Conservation (phyloP, 306 rosid genomes). For the Prinsepia uniflora region DNA sequence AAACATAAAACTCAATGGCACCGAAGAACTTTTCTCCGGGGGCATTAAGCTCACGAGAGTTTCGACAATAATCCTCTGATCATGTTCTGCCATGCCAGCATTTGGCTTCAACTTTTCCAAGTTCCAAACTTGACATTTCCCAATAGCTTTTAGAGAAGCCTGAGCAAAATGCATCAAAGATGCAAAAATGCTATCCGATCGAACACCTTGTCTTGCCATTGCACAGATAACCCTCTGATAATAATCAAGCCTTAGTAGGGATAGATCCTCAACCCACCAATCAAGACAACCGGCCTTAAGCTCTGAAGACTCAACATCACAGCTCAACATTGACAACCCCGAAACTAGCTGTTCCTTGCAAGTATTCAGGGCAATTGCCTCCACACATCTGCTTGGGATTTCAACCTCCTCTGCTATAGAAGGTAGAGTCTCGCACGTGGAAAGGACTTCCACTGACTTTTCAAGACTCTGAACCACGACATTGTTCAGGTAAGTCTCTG, state of each 20-base stretch:
- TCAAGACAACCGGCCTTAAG: constrained; percentile 48
- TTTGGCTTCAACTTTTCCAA: constrained; percentile 39
- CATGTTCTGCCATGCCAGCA: constrained; percentile 39
- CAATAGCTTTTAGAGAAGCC: constrained; percentile 62
- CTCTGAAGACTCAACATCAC: constrained; percentile 48
- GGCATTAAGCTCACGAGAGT: constrained; percentile 67
- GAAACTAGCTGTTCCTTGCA: constrained; percentile 73
- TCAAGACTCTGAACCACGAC: constrained; percentile 59
- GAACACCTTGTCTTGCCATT: constrained; percentile 62
- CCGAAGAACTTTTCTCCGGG: constrained; percentile 47
- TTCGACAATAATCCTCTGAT: constrained; percentile 57
- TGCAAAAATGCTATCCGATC: constrained; percentile 57
- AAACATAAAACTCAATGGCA: constrained; percentile 68
- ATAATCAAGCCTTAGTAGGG: constrained; percentile 49
- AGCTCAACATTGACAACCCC: constrained; percentile 51
- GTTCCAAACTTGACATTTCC: constrained; percentile 60
- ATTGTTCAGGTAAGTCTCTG: constrained; percentile 58
- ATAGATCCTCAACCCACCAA: constrained; percentile 88
- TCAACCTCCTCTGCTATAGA: constrained; percentile 53
- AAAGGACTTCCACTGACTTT: constrained; percentile 65
- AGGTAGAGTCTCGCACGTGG: constrained; percentile 57
- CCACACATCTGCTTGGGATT: constrained; percentile 62
- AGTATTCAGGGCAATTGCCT: constrained; percentile 78
- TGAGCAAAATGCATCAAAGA: constrained; percentile 86
- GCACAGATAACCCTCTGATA: constrained; percentile 61